Conservation (phyloP, 164 flowering plant species). For the Umbilicus rupestris region DNA sequence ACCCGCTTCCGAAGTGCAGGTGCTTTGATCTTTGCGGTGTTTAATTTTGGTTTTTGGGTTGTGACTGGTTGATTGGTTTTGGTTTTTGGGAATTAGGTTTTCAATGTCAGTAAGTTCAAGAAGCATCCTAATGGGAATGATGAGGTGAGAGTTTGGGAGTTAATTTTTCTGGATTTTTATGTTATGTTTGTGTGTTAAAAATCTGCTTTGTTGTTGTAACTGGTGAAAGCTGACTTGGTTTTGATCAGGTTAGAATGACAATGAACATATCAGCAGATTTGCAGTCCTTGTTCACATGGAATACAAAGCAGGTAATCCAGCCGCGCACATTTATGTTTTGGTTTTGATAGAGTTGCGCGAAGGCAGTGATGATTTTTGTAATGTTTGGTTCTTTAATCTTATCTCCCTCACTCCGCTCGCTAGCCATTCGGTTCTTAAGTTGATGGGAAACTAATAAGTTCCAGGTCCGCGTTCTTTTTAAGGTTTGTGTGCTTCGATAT, state of each 20-base stretch:
- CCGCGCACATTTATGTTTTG: background rate
- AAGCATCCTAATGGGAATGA: constrained; percentile 77
- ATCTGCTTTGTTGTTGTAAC: background rate
- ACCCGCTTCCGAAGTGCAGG: constrained; percentile 66
- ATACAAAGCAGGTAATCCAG: constrained; percentile 75
- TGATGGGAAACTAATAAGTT: too few species aligned
- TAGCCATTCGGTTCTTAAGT: too few species aligned
- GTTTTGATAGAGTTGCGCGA: background rate
- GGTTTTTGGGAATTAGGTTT: constrained; percentile 32
- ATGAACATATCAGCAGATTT: constrained; percentile 71
- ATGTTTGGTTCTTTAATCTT: too few species aligned
- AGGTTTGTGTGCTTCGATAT: too few species aligned
- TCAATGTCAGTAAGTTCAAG: constrained; percentile 80
- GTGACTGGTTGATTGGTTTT: background rate
- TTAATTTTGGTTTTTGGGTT: background rate
- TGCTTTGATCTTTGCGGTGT: constrained; percentile 12
- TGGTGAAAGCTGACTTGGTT: background rate
- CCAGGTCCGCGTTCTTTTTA: too few species aligned
- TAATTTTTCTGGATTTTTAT: background rate
- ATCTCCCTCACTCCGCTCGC: too few species aligned
- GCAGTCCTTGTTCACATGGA: constrained; percentile 87
- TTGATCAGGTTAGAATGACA: constrained; percentile 70
- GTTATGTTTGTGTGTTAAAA: background rate
- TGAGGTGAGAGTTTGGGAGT: constrained; percentile 38
- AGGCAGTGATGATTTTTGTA: too few species aligned